A percentile compares a stretch with the other conserved stretches of the same genome.
Evolutionary conservation across 371 early-diverging fungal genomes (phyloP).

Genomic region (Lichtheimia corymbifera): DNA sequence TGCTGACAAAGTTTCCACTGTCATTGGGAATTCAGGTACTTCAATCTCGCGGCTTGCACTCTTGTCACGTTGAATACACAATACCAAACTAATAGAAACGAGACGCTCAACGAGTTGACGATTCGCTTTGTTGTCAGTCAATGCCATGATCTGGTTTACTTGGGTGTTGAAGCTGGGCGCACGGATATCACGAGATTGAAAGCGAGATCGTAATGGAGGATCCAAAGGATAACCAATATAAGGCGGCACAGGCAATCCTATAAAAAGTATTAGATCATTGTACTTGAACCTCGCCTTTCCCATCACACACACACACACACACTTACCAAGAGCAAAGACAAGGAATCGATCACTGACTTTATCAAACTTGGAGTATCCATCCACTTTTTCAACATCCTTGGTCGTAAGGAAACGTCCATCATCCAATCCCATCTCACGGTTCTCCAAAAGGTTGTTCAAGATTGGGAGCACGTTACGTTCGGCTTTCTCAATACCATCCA

Average conservation of each 20-base stretch:
- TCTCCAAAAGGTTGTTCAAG: slow-evolving; percentile 85
- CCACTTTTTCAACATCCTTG: slow-evolving; percentile 51
- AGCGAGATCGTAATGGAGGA: slow-evolving; percentile 83
- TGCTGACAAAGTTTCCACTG: slow-evolving; percentile 56
- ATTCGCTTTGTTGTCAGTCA: slow-evolving; percentile 28
- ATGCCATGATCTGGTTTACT: slow-evolving; percentile 49
- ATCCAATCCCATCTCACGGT: slow-evolving; percentile 86
- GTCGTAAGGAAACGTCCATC: slow-evolving; percentile 82
- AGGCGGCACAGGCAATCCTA: slow-evolving; percentile 75
- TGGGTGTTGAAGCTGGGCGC: slow-evolving; percentile 65
- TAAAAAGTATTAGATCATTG: not conserved
- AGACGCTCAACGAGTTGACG: slow-evolving; percentile 57
- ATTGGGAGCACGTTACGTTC: slow-evolving; percentile 88
- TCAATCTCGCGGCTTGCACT: slow-evolving; percentile 47
- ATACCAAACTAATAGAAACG: slow-evolving; percentile 63
- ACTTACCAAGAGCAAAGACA: slow-evolving; percentile 74
- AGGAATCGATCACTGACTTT: slow-evolving; percentile 73
- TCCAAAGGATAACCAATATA: slow-evolving; percentile 82
- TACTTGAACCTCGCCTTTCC: not conserved
- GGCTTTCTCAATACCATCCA: slow-evolving; percentile 86
- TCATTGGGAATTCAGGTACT: slow-evolving; percentile 75
- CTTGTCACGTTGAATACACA: slow-evolving; percentile 52
- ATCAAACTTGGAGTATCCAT: slow-evolving; percentile 46
- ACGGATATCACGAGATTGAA: slow-evolving; percentile 71
- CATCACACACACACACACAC: not conserved